Evolutionary conservation across 2,329 filamentous ascomycete species (phyloP), one percentile per base, ranked within the genome.

Genomic region (Hortaea werneckii): DNA sequence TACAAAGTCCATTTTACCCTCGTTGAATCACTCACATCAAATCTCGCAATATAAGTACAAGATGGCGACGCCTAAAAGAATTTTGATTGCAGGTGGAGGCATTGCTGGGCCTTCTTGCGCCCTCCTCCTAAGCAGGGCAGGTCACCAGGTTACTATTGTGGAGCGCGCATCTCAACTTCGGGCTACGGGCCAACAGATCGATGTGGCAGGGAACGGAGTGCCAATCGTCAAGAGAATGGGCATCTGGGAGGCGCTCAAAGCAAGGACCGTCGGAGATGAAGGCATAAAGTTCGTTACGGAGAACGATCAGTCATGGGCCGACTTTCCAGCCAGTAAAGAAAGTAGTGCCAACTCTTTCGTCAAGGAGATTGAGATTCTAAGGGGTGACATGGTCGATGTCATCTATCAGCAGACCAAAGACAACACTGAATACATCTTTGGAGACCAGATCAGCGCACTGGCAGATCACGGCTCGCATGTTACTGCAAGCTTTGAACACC

Each of bases 351-450:
- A 30, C 29, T n/a, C 41, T 13, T 63, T 75, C 26, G 73, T 72
- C 0, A 66, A 63, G 0, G 75, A 79, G 20, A 71, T 68, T 34
- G 76, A 79, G 58, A 77, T 79, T 41, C 46, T 79, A 67, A 63
- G 76, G 6, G 75, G 72, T 0, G 72, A 77, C 44, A 50, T 79
- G 29, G 70, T 67, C 9, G 55, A 53, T 1, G 52, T 78, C 1
- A 46, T 79, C 0, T 66, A 73, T 5, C 44, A 56, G 5, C 52
- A 47, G 12, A 53, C 53, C 5, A 57, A 50, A 27, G 51, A 50
- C 4, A 47, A 53, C 6, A 53, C 57, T 7, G 32, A 54, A 20
- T 59, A 59, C 40, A 20, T 48, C 29, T 48, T 48, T 28, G 48
- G 40, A 32, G 32, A 50, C 20, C 20, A 29, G 9, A 50, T 50